Conservation (phyloP, 495 filamentous ascomycete genomes). For the Schizothecium vesticola region DNA sequence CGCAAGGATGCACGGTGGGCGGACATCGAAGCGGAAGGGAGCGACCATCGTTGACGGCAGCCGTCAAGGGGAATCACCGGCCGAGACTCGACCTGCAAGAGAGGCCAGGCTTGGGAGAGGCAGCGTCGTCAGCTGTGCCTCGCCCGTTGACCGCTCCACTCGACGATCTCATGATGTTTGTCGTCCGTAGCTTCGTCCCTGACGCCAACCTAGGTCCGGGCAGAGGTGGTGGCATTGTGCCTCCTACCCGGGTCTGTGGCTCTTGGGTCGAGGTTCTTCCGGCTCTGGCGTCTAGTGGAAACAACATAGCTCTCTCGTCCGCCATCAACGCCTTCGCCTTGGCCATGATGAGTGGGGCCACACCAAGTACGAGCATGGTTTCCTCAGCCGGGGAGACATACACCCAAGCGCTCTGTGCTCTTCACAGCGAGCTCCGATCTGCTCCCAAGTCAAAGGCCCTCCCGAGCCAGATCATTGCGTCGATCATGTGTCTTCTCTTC, state of each 20-base stretch:
- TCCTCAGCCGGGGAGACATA: constrained; percentile 22
- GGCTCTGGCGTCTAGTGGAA: constrained; percentile 12
- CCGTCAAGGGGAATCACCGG: background rate
- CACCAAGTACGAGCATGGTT: constrained; percentile 3
- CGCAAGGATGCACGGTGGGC: constrained; percentile 1
- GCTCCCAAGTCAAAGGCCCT: constrained; percentile 17
- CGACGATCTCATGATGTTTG: constrained; percentile 10
- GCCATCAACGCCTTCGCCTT: constrained; percentile 30
- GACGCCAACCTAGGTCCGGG: background rate
- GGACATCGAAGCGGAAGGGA: background rate
- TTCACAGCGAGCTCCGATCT: constrained; percentile 20
- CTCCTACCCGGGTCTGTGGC: constrained; percentile 33
- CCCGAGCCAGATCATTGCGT: constrained; percentile 10
- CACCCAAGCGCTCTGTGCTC: constrained; percentile 22
- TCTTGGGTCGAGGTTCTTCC: constrained; percentile 37
- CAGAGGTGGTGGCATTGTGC: background rate
- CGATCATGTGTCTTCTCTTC: constrained; percentile 36
- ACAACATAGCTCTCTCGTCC: constrained; percentile 16
- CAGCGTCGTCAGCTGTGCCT: background rate
- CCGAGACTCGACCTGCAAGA: background rate
- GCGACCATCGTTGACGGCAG: background rate
- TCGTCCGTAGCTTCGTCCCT: constrained; percentile 17
- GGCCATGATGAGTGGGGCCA: constrained; percentile 21
- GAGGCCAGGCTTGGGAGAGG: background rate
- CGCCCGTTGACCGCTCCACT: constrained; percentile 3